phyloP scores from a whole-genome alignment of 495 filamentous ascomycete genomes.

The Pyronema domesticum region DNA sequence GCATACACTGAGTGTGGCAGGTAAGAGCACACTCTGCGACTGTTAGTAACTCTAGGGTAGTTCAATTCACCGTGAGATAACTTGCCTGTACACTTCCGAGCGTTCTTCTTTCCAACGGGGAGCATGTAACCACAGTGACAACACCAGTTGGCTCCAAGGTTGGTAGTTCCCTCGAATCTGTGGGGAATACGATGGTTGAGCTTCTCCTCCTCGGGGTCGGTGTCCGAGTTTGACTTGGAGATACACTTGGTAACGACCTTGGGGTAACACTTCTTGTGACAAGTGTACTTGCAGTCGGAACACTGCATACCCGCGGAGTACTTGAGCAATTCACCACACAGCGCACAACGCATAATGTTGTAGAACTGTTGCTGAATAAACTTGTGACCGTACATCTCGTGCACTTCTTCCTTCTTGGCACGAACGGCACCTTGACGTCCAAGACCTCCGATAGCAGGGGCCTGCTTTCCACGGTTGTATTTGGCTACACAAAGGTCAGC shows the following conservation, averaged over 20 bases:
- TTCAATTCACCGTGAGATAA: background rate
- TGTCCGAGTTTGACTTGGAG: constrained; percentile 95
- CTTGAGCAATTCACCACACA: constrained; percentile 96
- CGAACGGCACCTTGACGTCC: constrained; percentile 91
- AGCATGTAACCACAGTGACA: constrained; percentile 97
- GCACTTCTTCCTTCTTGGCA: constrained; percentile 88
- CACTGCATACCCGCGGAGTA: constrained; percentile 98
- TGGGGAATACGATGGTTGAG: constrained; percentile 98
- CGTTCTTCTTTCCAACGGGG: constrained; percentile 89
- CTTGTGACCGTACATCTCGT: constrained; percentile 98
- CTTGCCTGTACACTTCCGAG: constrained; percentile 74
- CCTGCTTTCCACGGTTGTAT: constrained; percentile 47
- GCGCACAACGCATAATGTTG: constrained; percentile 99
- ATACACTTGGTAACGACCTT: constrained; percentile 99
- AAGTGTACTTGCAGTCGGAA: constrained; percentile 98
- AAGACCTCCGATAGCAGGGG: constrained; percentile 75
- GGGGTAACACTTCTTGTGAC: constrained; percentile 86
- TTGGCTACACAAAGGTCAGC: constrained; percentile 38
- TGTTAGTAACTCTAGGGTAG: constrained; percentile 12
- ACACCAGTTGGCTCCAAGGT: constrained; percentile 97
- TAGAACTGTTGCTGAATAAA: constrained; percentile 97
- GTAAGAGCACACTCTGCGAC: constrained; percentile 72
- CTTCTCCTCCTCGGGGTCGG: constrained; percentile 95
- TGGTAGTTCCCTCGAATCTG: constrained; percentile 83
- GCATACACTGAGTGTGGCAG: constrained; percentile 75